Conservation (phyloP, 371 early-diverging fungal species). For the Neoconidiobolus thromboides region DNA sequence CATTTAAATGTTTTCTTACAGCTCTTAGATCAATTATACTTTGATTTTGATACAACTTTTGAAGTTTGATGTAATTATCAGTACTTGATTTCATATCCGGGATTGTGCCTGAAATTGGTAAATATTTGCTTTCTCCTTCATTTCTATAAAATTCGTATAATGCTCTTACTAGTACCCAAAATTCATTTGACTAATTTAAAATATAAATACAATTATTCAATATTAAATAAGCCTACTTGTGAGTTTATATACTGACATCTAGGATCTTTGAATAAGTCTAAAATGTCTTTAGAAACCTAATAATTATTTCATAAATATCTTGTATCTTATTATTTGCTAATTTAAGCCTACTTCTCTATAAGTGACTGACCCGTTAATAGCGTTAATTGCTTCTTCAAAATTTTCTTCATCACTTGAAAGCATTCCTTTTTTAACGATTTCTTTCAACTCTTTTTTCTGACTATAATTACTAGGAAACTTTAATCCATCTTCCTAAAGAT, state of each 20-base stretch:
- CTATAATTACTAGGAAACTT: conserved; percentile 30
- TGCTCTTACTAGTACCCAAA: conserved; percentile 73
- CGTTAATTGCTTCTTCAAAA: conserved; percentile 61
- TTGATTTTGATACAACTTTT: conserved; percentile 65
- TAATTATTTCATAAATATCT: background rate
- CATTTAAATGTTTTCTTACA: conserved; percentile 27
- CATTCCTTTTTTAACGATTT: conserved; percentile 28
- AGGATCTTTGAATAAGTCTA: conserved; percentile 26
- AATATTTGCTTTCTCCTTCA: conserved; percentile 37
- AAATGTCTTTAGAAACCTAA: conserved; percentile 25
- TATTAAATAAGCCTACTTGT: conserved; percentile 16
- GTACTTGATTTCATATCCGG: conserved; percentile 97
- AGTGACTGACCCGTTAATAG: conserved; percentile 12
- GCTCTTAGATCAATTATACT: conserved; percentile 45
- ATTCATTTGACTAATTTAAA: conserved; percentile 37
- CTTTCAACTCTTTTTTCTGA: conserved; percentile 46
- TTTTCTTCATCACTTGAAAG: conserved; percentile 59
- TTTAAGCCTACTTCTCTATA: too few relatives aligned
- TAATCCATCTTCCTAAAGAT: conserved; percentile 20
- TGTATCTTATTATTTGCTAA: too few relatives aligned
- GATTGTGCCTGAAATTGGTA: conserved; percentile 70
- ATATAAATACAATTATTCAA: background rate
- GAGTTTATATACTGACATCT: conserved; percentile 23
- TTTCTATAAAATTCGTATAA: conserved; percentile 55
- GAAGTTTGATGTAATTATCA: conserved; percentile 54